Conservation (phyloP, 2,329 filamentous ascomycete species). For the Claviceps spartinae region DNA sequence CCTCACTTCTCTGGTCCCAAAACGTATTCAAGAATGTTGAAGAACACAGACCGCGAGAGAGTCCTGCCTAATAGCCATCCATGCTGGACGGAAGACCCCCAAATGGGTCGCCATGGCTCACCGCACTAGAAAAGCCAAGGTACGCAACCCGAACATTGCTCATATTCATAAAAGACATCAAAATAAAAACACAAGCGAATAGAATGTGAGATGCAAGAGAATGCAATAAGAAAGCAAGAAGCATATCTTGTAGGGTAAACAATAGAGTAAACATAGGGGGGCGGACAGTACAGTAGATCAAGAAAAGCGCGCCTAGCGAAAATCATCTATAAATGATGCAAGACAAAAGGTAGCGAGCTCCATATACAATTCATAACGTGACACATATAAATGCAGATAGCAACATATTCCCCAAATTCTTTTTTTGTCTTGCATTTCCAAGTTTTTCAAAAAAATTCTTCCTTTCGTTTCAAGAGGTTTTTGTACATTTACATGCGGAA, state of each 20-base stretch:
- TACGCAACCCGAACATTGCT: neutral
- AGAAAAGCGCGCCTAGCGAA: conserved; percentile 11
- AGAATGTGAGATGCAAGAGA: conserved; percentile 8
- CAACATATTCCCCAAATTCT: conserved; percentile 2
- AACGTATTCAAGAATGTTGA: neutral
- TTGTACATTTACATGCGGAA: conserved; percentile 21
- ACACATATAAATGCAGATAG: conserved; percentile 6
- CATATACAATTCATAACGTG: conserved; percentile 21
- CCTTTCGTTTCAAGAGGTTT: conserved; percentile 12
- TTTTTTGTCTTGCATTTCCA: conserved; percentile 5
- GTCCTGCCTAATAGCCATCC: neutral
- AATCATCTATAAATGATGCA: conserved; percentile 16
- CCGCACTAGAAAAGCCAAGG: neutral
- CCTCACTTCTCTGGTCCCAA: too few relatives aligned
- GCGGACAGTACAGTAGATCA: neutral
- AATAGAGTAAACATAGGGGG: conserved; percentile 6
- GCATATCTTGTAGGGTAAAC: conserved; percentile 10
- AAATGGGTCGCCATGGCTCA: neutral
- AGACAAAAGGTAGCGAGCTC: conserved; percentile 9
- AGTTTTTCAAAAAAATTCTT: neutral
- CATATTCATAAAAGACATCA: conserved; percentile 1
- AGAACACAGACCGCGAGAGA: neutral
- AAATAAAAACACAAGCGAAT: conserved; percentile 1
- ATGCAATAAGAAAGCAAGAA: conserved; percentile 7
- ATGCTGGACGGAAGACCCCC: neutral